Evolutionary conservation across 2,329 filamentous ascomycete genomes (phyloP).

Genomic region (Tolypocladium sp.): DNA sequence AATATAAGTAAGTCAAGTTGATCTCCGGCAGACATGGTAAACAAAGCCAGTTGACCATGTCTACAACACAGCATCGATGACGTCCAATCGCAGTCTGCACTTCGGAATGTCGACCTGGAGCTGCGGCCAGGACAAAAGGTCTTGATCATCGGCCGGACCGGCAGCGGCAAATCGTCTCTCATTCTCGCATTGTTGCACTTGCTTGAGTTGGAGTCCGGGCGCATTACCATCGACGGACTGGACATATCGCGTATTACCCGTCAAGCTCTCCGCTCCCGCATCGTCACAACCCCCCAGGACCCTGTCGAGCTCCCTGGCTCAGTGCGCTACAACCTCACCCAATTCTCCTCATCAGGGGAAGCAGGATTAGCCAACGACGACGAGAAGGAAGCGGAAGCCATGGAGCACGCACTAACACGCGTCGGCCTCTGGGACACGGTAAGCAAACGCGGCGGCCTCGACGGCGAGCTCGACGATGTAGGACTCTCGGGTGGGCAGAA

Average conservation of each 20-base stretch:
- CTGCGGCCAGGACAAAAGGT: constrained; percentile 13
- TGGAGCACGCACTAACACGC: constrained; percentile 13
- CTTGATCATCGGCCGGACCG: constrained; percentile 19
- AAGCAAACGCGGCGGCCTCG: constrained; percentile 14
- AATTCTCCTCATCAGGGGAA: constrained; percentile 7
- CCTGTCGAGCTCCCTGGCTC: constrained; percentile 35
- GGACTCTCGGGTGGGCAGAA: constrained; percentile 47
- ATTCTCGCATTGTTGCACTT: constrained; percentile 28
- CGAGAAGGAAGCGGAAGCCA: background rate
- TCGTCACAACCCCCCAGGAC: constrained; percentile 44
- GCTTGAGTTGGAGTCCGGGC: constrained; percentile 16
- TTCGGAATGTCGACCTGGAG: constrained; percentile 9
- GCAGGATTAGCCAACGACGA: constrained; percentile 17
- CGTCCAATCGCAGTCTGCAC: background rate
- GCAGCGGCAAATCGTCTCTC: constrained; percentile 32
- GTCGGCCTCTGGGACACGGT: constrained; percentile 21
- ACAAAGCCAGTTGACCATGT: background rate
- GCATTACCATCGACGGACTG: constrained; percentile 31
- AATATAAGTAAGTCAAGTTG: constrained; percentile 10
- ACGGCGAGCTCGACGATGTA: constrained; percentile 27
- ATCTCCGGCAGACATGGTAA: background rate
- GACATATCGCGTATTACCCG: constrained; percentile 27
- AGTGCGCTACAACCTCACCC: constrained; percentile 27
- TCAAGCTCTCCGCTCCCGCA: constrained; percentile 28
- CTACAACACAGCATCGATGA: background rate